Conservation (phyloP, 257 asterid species). For the Lycium ferocissimum region DNA sequence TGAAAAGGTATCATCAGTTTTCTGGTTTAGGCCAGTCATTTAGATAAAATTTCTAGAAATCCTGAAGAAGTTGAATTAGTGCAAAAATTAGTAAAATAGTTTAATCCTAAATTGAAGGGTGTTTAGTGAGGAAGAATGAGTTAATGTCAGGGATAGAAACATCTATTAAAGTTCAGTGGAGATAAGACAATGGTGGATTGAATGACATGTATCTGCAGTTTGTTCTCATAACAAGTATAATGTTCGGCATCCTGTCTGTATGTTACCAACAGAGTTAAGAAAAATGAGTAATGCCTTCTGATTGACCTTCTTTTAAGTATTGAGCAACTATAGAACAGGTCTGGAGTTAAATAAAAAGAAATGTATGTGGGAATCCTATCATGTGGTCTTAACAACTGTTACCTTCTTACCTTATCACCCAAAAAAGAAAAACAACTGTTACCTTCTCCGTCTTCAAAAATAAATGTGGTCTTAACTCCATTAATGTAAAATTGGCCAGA, state of each 20-base stretch:
- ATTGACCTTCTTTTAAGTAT: neutral
- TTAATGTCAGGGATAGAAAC: neutral
- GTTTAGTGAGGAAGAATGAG: neutral
- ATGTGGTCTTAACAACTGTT: neutral
- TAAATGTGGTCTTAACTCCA: neutral
- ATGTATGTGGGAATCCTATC: neutral
- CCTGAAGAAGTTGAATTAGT: slow-evolving; percentile 6
- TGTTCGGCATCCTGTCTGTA: neutral
- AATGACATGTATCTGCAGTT: neutral
- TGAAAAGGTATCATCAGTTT: neutral
- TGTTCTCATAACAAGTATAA: neutral
- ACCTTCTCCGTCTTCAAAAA: neutral
- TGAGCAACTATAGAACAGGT: neutral
- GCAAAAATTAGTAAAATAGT: neutral
- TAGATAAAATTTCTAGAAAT: neutral
- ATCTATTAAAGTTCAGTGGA: neutral
- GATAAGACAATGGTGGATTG: neutral
- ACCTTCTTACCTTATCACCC: neutral
- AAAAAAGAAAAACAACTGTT: neutral
- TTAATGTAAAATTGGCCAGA: neutral
- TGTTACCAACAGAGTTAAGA: neutral
- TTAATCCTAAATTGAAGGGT: neutral
- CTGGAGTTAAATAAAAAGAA: neutral
- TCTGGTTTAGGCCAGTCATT: slow-evolving; percentile 13
- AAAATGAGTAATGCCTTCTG: neutral